These are phyloP conservation scores for Moricandia moricandioides DNA, from an alignment of 345 rosid genomes.

Conservation along the genomic window DNA sequence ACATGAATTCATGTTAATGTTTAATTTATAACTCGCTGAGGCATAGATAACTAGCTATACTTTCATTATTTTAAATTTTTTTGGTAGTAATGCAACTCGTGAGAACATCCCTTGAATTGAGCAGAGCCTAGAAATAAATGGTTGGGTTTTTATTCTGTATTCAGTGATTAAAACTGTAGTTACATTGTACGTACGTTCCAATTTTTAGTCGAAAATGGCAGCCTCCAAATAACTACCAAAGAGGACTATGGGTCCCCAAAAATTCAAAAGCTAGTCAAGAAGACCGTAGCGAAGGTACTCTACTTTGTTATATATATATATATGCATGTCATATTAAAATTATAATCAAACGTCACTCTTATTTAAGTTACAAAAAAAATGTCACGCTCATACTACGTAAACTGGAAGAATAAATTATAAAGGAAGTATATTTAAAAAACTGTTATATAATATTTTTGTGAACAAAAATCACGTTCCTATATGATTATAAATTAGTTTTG, in stretches of 20 bases:
- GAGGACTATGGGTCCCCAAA: conserved; percentile 17
- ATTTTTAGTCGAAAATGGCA: not conserved
- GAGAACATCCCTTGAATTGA: conserved; percentile 9
- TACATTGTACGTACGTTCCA: not conserved
- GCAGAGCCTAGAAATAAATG: not conserved
- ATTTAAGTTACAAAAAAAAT: no score
- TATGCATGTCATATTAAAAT: not conserved
- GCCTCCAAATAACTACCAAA: conserved; percentile 18
- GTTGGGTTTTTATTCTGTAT: not conserved
- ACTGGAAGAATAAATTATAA: no score
- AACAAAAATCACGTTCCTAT: not conserved
- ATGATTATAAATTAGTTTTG: not conserved
- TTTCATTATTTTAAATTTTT: not conserved
- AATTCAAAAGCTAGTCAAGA: conserved; percentile 26
- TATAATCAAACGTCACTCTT: not conserved
- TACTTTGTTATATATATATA: conserved; percentile 6
- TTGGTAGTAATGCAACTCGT: not conserved
- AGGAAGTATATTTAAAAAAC: no score
- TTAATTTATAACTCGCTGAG: not conserved
- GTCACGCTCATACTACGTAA: not conserved
- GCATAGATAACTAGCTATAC: not conserved
- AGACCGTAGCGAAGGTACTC: not conserved
- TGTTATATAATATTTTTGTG: not conserved
- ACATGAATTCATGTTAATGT: not conserved
- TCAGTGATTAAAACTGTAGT: conserved; percentile 13